These are phyloP conservation scores for Davidsoniella australis DNA, from an alignment of 2,329 filamentous ascomycete species.

Conservation along the genomic window DNA sequence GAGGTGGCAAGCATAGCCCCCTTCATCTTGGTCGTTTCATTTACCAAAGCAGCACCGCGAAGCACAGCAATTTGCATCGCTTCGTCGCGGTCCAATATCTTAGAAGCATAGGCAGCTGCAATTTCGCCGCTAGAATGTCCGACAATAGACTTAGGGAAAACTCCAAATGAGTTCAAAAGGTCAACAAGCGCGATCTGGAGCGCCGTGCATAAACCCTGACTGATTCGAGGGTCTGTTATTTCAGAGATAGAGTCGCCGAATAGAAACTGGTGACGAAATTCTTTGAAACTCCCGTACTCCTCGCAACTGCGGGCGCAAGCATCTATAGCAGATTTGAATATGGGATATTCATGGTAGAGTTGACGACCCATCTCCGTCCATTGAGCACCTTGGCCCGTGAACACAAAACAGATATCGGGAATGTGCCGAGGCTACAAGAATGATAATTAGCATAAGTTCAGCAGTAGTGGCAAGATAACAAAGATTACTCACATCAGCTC, in stretches of 20 bases:
- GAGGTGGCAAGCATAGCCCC: conserved; percentile 22
- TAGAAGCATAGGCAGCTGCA: conserved; percentile 21
- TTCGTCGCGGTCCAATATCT: conserved; percentile 15
- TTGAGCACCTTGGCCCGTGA: conserved; percentile 24
- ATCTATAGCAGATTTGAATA: conserved; percentile 14
- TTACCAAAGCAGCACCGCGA: conserved; percentile 15
- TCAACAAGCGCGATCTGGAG: conserved; percentile 26
- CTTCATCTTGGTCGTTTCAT: conserved; percentile 4
- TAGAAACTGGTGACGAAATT: too few species aligned
- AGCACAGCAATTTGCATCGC: conserved; percentile 20
- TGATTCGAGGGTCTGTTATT: conserved; percentile 15
- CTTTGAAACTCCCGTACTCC: too few species aligned
- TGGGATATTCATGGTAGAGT: conserved; percentile 15
- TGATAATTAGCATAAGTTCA: not conserved
- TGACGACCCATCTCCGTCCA: conserved; percentile 21
- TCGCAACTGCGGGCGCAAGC: not conserved
- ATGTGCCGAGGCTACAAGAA: not conserved
- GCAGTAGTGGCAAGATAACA: too few species aligned
- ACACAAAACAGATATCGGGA: conserved; percentile 17
- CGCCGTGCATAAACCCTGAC: conserved; percentile 26
- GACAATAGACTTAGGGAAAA: conserved; percentile 18
- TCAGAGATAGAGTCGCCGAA: too few species aligned
- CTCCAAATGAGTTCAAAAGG: conserved; percentile 18
- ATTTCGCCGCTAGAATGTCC: conserved; percentile 26
- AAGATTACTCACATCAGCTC: too few species aligned